Conservation (phyloP, 768 basidiomycete genomes). For the Gautieria morchelliformis region DNA sequence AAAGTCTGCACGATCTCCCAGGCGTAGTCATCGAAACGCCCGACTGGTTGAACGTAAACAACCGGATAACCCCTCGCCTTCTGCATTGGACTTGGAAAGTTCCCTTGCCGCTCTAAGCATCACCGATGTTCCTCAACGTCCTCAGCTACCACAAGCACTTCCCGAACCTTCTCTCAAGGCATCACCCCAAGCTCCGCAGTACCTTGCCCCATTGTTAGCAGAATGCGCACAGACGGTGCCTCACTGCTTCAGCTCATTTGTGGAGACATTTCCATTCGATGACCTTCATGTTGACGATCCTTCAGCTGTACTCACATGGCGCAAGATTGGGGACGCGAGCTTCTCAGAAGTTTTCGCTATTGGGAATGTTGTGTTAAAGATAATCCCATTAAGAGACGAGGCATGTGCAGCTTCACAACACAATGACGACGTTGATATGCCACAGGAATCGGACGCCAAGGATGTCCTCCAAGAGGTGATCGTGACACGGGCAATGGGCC, state of each 20-base stretch:
- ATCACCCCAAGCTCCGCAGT: constrained; percentile 9
- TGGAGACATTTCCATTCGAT: constrained; percentile 56
- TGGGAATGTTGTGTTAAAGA: constrained; percentile 81
- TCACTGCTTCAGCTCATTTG: constrained; percentile 76
- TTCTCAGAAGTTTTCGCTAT: constrained; percentile 95
- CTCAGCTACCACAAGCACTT: neutral
- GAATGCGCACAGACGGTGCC: constrained; percentile 60
- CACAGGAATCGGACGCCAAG: constrained; percentile 60
- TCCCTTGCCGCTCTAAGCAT: neutral
- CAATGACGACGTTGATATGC: constrained; percentile 37
- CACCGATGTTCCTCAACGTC: neutral
- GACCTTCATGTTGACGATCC: constrained; percentile 18
- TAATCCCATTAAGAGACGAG: constrained; percentile 68
- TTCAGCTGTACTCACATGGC: constrained; percentile 33
- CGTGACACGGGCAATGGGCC: constrained; percentile 69
- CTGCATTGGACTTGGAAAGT: neutral
- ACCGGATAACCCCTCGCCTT: neutral
- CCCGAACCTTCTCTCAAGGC: neutral
- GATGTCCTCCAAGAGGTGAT: constrained; percentile 77
- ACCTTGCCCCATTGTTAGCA: constrained; percentile 53
- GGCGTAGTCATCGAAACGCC: neutral
- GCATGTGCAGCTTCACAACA: constrained; percentile 12
- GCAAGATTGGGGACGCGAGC: constrained; percentile 92
- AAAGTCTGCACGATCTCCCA: neutral
- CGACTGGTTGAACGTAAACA: neutral